Evolutionary conservation across 2,329 filamentous ascomycete genomes (phyloP), one percentile per base, ranked within the genome.

Genomic region (Diaporthe ampelina): DNA sequence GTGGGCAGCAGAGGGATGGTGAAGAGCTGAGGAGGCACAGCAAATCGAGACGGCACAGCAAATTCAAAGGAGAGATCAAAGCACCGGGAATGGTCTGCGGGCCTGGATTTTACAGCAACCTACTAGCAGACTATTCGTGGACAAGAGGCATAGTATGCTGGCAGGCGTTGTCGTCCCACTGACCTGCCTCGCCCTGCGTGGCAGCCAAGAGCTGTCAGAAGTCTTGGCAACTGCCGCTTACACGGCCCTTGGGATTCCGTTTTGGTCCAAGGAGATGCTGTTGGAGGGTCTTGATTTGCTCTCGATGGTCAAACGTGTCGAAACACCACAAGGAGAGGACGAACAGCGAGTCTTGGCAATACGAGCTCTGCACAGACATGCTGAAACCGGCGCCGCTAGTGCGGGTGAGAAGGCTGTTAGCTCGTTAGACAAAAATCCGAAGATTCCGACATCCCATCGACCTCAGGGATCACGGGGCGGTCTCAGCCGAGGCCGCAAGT

Each of bases 191-290:
- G 45, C 45, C 45, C 45, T 24, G 13, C 29, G 29, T 52, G n/a
- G 21, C 29, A 56, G 71, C 71, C 71, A 73, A 73, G 71, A 73
- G 52, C 52, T 73, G 71, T 73, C 71, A 68, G 21, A n/a, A 50
- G 29, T 58, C 71, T 73, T 73, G 71, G 71, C 71, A 69, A 3
- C 37, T 37, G n/a, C 32, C 48, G 40, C 48, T 40, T 26, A 9
- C 24, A 68, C 63, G 45, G 11, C 35, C 45, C 45, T 19, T 15
- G 29, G 29, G 32, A 2, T 54, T 52, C 59, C 24, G 29, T 58
- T 29, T 58, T 4, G 61, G 43, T n/a, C 50, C 40, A 58, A 45
- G 24, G 10, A 57, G 26, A 17, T 24, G 37, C 40, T 29, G 40
- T 40, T 32, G 37, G 63, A 52, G 32, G n/a, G 63, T 68, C 21